Evolutionary conservation across 371 early-diverging fungal genomes (phyloP).

Genomic region (Mucor circinelloides): DNA sequence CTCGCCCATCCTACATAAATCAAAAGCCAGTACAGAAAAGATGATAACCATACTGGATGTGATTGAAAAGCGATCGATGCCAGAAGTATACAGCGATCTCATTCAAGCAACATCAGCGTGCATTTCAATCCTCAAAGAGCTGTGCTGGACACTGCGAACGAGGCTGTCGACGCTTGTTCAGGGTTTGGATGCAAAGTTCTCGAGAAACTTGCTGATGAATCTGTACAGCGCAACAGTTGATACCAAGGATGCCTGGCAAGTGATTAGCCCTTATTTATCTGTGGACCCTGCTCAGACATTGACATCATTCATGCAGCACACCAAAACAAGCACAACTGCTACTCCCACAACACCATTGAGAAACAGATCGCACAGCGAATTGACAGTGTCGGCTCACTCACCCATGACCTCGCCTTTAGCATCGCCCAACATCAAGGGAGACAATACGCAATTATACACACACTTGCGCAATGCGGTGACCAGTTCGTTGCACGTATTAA

Average conservation of each 20-base stretch:
- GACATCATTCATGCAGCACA: background rate
- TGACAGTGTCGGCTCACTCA: slow-evolving; percentile 10
- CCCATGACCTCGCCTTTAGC: slow-evolving; percentile 22
- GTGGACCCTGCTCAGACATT: slow-evolving; percentile 11
- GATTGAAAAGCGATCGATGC: slow-evolving; percentile 5
- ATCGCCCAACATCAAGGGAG: slow-evolving; percentile 13
- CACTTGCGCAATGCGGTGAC: slow-evolving; percentile 42
- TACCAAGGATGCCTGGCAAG: slow-evolving; percentile 55
- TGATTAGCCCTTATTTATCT: slow-evolving; percentile 28
- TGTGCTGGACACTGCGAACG: slow-evolving; percentile 27
- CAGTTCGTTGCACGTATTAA: slow-evolving; percentile 39
- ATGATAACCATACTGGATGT: slow-evolving; percentile 15
- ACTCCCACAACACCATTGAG: slow-evolving; percentile 1
- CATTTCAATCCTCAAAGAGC: slow-evolving; percentile 29
- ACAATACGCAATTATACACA: slow-evolving; percentile 34
- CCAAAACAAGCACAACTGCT: background rate
- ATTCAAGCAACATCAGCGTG: slow-evolving; percentile 12
- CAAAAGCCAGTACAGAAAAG: slow-evolving; percentile 23
- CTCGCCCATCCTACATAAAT: slow-evolving; percentile 22
- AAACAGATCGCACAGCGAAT: slow-evolving; percentile 31
- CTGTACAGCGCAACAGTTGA: slow-evolving; percentile 57
- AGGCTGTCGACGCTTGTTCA: slow-evolving; percentile 32
- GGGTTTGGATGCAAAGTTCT: slow-evolving; percentile 42
- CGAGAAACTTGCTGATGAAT: slow-evolving; percentile 46
- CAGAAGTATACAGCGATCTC: slow-evolving; percentile 16